Base-by-base conservation (phyloP, 129 eudicot genomes). In the Rutidosis leptorrhynchoides region DNA sequence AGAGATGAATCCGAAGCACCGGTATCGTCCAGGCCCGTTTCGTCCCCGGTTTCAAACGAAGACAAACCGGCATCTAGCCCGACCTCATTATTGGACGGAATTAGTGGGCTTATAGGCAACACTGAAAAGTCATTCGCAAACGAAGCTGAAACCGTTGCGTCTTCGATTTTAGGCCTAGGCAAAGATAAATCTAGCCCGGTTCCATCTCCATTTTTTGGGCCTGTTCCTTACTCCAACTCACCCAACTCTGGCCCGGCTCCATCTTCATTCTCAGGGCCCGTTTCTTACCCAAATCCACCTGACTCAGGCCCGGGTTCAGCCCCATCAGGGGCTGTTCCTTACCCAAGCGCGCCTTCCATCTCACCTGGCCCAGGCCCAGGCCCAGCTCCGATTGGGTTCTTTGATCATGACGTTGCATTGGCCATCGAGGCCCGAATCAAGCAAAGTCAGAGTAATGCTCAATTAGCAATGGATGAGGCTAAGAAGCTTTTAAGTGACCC, bases 361-460 rank as follows among this genome's bases (percentile, higher is more conserved):
- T 49, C 22, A 54, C 52, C 63, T 53, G 33, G 60, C 5, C 23
- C 10, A 6, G 66, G 28, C 15, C 74, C 20, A 8, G 19, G 55
- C 11, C 55, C 77, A 14, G 48, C 77, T 6, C 58, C 77, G 6
- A 5, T 11, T 5, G 58, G 58, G 22, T 73, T 73, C 49, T 37
- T 64, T 3, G 78, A 74, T 46, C 78, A 74, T 22, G 78, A 74
- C 20, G 32, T 73, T 54, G 78, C 78, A 53, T 56, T 73, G 51
- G 78, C 72, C 16, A 73, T 73, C 19, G 65, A 65, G 21, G 23
- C 72, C n/a, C 72, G 72, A 3, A 73, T 73, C 51, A 73, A 65
- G 24, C 78, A 65, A 65, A 65, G 78, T 45, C 78, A 73, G 30
- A 42, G 20, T 33, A 65, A 73, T 42, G 22, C 72, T 20, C 78